Evolutionary conservation across 225 moss, liverwort and hornwort species (phyloP), one percentile per base, ranked within the genome.

Genomic region (Bryum argenteum): DNA sequence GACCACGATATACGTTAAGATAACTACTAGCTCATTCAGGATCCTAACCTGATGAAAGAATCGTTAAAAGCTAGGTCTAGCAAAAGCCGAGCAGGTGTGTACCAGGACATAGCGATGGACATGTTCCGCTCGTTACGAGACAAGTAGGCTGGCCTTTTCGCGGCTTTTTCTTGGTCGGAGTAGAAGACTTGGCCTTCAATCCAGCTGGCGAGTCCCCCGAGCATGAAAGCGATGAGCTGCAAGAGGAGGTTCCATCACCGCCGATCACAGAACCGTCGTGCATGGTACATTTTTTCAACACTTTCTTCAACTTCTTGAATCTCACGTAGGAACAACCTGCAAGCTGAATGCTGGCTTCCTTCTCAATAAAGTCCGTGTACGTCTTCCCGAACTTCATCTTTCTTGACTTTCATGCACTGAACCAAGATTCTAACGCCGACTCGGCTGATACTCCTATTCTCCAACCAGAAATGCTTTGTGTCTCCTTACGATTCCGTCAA

Each of bases 321-420:
- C 89, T 82, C 62, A 97, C 90, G 67, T 83, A 86, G 9, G 91
- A 84, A 66, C 87, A 87, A 41, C 93, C 80, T 2, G 96, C 89
- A 64, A 90, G 70, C 63, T 80, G 72, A 28, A 65, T 71, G 54
- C 79, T 86, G n/a, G 79, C 93, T 59, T 97, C 91, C 65, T 78
- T 84, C 81, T 90, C 79, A 19, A 96, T 85, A 62, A 87, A 97
- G 63, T 84, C 73, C 22, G 81, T 66, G 77, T 93, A 97, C 0
- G 82, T 75, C 73, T 91, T 93, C 39, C 93, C 91, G 62, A 97
- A 97, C 84, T 97, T 97, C 96, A 96, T 96, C 42, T 24, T 76
- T 52, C 20, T 38, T 63, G 45, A 24, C 67, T 72, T 59, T 77
- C 80, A 83, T 78, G 10, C 37, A 69, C 66, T 53, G 37, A 71